Base-by-base conservation (phyloP, 2,329 filamentous ascomycete species). In the Sporothrix brunneoviolacea region DNA sequence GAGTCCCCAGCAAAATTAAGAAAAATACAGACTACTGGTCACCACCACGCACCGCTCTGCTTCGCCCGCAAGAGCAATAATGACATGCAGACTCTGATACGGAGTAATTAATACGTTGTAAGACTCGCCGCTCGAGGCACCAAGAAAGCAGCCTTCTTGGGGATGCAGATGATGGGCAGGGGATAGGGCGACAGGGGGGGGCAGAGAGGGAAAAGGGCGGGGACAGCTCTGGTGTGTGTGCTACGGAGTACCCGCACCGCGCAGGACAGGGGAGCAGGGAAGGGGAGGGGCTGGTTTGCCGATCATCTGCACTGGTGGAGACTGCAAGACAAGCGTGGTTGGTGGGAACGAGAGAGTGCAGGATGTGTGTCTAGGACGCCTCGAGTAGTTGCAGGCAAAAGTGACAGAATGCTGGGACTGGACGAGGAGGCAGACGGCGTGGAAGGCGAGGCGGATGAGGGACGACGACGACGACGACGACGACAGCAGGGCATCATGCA, bases 271-370 rank as follows among this genome's bases (percentile, higher is more conserved):
- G 43, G 43, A 21, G 15, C 19, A 21, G 4, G 27, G 12, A 13
- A n/a, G 18, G 35, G 42, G 28, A 43, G 18, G 43, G 43, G 43
- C 28, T 28, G 33, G 36, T 35, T 19, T 41, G 46, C 37, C 37
- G 46, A 48, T 48, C 46, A 48, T 48, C 46, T 48, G 37, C 28
- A 41, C 36, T 36, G 37, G 36, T 48, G 46, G 36, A 35, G 36
- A 24, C 18, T 27, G n/a, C 8, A 16, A 22, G 24, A 39, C 22
- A 30, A 37, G 43, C 22, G 33, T 27, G 13, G 45, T 32, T 18
- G 27, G 24, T 7, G 24, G 32, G 37, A 7, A 35, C 27, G 22
- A 27, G 46, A 21, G 36, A 21, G 28, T n/a, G 27, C 10, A 48
- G 12, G 19, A 24, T 27, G 35, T 36, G 42, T 45, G 42, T 35